Evolutionary conservation across 2,329 filamentous ascomycete species (phyloP), one percentile per base, ranked within the genome.

Genomic region (Lojkania enalia): DNA sequence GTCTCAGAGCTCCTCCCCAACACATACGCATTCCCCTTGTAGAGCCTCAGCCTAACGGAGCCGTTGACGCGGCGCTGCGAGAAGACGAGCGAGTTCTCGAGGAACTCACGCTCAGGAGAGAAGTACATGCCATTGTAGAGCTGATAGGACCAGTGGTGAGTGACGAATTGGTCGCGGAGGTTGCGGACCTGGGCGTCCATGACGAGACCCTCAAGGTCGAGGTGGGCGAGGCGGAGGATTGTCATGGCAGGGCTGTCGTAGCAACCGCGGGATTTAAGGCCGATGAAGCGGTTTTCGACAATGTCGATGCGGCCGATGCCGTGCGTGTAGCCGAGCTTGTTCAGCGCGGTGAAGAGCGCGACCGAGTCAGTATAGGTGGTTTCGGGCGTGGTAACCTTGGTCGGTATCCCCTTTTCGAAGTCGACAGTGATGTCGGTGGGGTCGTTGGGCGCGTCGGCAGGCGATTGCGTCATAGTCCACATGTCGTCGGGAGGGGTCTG

Each of bases 261-360:
- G 64, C 87, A 91, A 60, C 88, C 88, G 61, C 88, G 83, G 57
- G 80, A 85, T 77, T 91, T 91, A 60, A 91, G 78, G 52, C 87
- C 88, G 64, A 88, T 86, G 76, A 86, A 88, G 42, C 88, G 81
- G 75, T 88, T 87, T 69, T 90, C 87, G 49, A 91, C 87, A 64
- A 92, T 92, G 70, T 92, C 88, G 55, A 92, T 85, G 62, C 88
- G 78, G 61, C 88, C 88, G 56, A 92, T 81, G 67, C 88, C 88
- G 74, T 90, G 77, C 54, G 76, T 79, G 67, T 82, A 80, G 54
- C 82, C 88, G 53, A 92, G 85, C 47, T 81, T 75, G 74, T 91
- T 91, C 58, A 83, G 77, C 44, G 81, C 78, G 49, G 83, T 75
- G 77, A 92, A 92, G 45, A 92, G 76, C 64, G 87, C 84, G 44